Evolutionary conservation across 2,329 filamentous ascomycete species (phyloP).

Genomic region (Cordyceps militaris): DNA sequence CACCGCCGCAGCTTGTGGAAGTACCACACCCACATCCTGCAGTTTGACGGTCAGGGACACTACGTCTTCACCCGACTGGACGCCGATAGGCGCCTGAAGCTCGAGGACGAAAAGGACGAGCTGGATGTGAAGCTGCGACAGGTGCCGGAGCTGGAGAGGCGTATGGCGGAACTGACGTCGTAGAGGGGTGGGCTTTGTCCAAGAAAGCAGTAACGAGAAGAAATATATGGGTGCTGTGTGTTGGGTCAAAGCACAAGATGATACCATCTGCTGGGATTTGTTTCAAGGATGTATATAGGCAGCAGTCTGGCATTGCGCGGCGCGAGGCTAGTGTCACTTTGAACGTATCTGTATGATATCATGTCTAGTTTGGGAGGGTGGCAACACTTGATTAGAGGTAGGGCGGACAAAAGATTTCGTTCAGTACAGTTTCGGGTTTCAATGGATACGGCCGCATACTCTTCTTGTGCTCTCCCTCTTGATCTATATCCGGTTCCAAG

Average conservation of each 20-base stretch:
- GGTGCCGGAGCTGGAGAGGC: constrained; percentile 79
- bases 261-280: neutral
- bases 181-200: neutral
- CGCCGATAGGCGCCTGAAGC: constrained; percentile 71
- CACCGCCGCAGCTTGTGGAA: constrained; percentile 91
- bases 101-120: constrained; percentile 97
- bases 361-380: neutral
- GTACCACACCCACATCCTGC: constrained; percentile 88
- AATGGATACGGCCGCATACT: too few species aligned
- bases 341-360: constrained; percentile 8
- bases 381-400: neutral
- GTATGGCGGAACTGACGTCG: constrained; percentile 68
- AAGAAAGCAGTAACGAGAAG: neutral
- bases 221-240: neutral
- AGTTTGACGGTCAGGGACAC: constrained; percentile 91
- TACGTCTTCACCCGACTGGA: constrained; percentile 88
- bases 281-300: constrained; percentile 3
- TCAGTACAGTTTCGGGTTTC: neutral
- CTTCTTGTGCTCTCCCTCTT: too few species aligned
- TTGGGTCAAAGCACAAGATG: neutral
- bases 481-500: too few species aligned
- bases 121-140: constrained; percentile 77
- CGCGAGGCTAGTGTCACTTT: neutral
- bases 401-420: neutral
- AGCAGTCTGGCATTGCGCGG: neutral